Base-by-base conservation (phyloP, 345 rosid species). In the Ceriops tagal region DNA sequence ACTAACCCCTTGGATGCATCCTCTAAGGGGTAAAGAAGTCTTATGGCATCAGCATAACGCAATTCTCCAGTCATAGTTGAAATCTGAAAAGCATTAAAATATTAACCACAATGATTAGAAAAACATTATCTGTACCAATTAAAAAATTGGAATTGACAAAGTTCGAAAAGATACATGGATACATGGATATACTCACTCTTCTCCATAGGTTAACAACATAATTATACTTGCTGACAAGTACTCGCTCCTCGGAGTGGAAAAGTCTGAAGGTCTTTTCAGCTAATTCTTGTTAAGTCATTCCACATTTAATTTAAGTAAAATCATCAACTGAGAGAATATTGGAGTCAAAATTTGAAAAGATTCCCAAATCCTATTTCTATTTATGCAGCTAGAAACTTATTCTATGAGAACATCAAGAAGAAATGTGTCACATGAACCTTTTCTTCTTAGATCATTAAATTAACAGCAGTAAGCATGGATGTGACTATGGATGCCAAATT, bases 201-300 rank as follows among this genome's bases (percentile, higher is more conserved):
- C 83, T 90, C 99, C 98, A 95, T 52, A 88, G 78, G 83, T 96
- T 84, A 66, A 90, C 71, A 66, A 95, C 96, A 72, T 89, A 78
- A 66, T 88, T 92, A 79, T 92, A 90, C 84, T 92, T 92, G 83
- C 75, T 83, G 81, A 90, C 87, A 58, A 96, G 88, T 59, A 90
- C 96, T 10, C 74, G 86, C 76, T 96, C 96, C 73, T 82, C 81
- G 35, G 92, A 76, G 53, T 69, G 85, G 69, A 96, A 92, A 68
- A 84, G 74, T 69, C 75, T 86, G 73, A 82, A 92, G 5, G 98
- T 74, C 79, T 86, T 92, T 76, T 83, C 89, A 81, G 89, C 99
- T 96, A 67, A 37, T 67, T 75, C 61, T 47, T 0, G 86, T 89
- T 71, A 89, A 83, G 93, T 71, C 22, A 73, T 13, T 43, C 49